Conservation (phyloP, 768 basidiomycete species). For the Xerocomellus amylosporus region DNA sequence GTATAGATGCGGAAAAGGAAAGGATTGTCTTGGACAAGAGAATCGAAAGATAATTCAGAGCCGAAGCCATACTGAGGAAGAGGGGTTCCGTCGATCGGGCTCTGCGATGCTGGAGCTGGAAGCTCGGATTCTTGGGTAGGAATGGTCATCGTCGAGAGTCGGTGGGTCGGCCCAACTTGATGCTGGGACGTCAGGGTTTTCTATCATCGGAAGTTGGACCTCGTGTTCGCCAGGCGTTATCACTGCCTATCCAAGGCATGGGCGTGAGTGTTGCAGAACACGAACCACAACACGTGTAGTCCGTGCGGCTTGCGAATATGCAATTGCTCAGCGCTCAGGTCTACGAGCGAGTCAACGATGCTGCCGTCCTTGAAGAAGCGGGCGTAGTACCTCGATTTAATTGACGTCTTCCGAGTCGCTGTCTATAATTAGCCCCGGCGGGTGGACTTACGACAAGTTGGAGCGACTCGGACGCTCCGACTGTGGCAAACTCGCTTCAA, state of each 20-base stretch:
- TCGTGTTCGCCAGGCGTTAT: slow-evolving; percentile 35
- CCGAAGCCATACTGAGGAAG: slow-evolving; percentile 78
- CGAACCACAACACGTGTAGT: slow-evolving; percentile 24
- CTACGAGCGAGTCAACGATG: neutral
- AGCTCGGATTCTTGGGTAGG: slow-evolving; percentile 14
- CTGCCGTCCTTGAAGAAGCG: neutral
- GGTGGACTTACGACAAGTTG: neutral
- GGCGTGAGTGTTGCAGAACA: slow-evolving; percentile 13
- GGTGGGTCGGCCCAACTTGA: slow-evolving; percentile 6
- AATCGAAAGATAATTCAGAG: slow-evolving; percentile 57
- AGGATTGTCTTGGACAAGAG: slow-evolving; percentile 59
- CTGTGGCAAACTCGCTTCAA: neutral
- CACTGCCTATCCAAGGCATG: slow-evolving; percentile 27
- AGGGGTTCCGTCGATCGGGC: slow-evolving; percentile 21
- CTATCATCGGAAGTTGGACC: slow-evolving; percentile 22
- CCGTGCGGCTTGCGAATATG: slow-evolving; percentile 7
- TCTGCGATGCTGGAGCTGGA: slow-evolving; percentile 17
- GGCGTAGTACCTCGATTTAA: neutral
- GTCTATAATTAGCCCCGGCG: neutral
- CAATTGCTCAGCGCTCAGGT: neutral
- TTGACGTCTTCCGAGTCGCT: neutral
- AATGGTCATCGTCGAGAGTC: slow-evolving; percentile 25
- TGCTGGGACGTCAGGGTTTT: slow-evolving; percentile 21
- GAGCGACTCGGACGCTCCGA: too few species aligned
- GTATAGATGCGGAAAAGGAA: slow-evolving; percentile 83